These are phyloP conservation scores for Populus davidiana DNA, from an alignment of 345 rosid species.

Conservation along the genomic window DNA sequence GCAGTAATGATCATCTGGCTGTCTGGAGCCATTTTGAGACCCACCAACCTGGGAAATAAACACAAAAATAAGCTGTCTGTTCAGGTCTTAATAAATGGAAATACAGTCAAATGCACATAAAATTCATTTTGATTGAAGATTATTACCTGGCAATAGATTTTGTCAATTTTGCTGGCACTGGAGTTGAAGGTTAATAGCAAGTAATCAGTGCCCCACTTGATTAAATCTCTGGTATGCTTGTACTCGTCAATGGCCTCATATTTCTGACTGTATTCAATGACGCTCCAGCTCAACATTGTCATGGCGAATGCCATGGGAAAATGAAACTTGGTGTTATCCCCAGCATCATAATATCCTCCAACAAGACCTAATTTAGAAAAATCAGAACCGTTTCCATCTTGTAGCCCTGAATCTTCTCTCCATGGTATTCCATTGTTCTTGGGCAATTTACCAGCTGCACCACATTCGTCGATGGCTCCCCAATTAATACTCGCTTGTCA, in stretches of 20 bases:
- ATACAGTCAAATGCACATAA: background rate
- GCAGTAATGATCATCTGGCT: slow-evolving; percentile 75
- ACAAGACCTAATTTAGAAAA: slow-evolving; percentile 49
- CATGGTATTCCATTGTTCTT: slow-evolving; percentile 64
- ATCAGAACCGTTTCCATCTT: slow-evolving; percentile 54
- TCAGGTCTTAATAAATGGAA: background rate
- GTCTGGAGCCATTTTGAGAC: slow-evolving; percentile 40
- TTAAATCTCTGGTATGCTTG: slow-evolving; percentile 59
- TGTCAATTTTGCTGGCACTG: slow-evolving; percentile 54
- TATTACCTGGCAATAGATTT: slow-evolving; percentile 55
- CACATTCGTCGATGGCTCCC: background rate
- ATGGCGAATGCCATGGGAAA: slow-evolving; percentile 86
- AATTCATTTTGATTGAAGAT: background rate
- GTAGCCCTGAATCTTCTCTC: slow-evolving; percentile 71
- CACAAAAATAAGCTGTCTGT: background rate
- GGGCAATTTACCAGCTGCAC: slow-evolving; percentile 70
- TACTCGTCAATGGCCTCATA: slow-evolving; percentile 55
- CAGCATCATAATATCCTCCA: slow-evolving; percentile 89
- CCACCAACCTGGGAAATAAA: slow-evolving; percentile 58
- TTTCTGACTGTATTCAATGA: slow-evolving; percentile 72
- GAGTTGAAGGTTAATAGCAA: slow-evolving; percentile 76
- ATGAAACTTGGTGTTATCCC: slow-evolving; percentile 72
- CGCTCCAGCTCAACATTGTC: slow-evolving; percentile 96
- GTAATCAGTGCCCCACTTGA: slow-evolving; percentile 86
- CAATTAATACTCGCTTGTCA: background rate